Base-by-base conservation (phyloP, 2,329 filamentous ascomycete species). In the Mariannaea elegans region DNA sequence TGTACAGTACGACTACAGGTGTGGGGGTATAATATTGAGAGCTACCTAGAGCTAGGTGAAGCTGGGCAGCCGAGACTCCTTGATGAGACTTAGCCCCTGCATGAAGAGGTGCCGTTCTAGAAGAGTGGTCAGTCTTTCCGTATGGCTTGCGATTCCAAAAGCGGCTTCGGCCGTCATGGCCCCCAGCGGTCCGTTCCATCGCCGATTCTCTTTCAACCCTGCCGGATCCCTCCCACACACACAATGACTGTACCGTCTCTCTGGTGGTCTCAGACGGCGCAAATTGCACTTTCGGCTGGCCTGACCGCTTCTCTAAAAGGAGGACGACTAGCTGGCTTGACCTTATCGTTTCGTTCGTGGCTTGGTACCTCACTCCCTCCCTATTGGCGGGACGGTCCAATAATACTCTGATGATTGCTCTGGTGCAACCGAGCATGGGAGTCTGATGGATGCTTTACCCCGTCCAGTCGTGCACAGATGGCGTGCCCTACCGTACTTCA, bases 401-500 rank as follows among this genome's bases (percentile, higher is more conserved):
- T 27, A 27, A 9, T 27, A 27, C 24, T 27, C 41, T 44, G 32
- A 9, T 42, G 49, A 34, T 31, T 19, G 19, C 56, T 53, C 32
- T 34, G 19, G 19, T 16, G 23, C 38, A 42, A 13, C 38, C 13
- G 19, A 16, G 38, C 39, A 3, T 42, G 19, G 39, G 24, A 23
- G 47, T 8, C 44, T 34, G 47, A 32, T 31, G 55, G 56, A 54
- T 27, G 50, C 55, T 62, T 39, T 38, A 9, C 29, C 39, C 50
- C 32, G 42, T 47, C 10, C 49, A 41, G 27, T 36, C 42, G 62
- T 62, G 56, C 59, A 65, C 66, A 66, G 57, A 67, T 67, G 63
- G 59, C 65, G 66, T 69, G 54, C 61, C 58, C 44, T 55, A 42
- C 58, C 56, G 48, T 60, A 61, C 57, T 63, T 65, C 55, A 61